A percentile compares a stretch with the other conserved stretches of the same genome.
phyloP scores from a whole-genome alignment of 2,329 filamentous ascomycete species.

The Fonsecaea pedrosoi region DNA sequence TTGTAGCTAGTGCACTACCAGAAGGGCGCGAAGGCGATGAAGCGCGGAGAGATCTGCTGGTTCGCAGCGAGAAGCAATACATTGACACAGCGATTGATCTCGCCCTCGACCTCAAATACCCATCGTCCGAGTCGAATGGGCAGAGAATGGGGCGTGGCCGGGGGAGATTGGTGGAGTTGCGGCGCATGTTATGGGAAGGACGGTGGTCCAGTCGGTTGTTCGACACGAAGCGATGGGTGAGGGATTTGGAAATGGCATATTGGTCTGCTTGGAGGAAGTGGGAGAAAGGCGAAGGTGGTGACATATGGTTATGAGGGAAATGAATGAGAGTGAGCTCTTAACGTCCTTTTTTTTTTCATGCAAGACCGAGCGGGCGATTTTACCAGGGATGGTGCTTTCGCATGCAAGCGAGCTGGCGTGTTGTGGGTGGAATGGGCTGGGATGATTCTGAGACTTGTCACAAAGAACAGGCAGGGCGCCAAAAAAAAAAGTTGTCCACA shows the following conservation, averaged over 20 bases:
- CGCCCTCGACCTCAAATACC: conserved; percentile 69
- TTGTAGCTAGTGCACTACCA: conserved; percentile 86
- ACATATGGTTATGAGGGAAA: conserved; percentile 74
- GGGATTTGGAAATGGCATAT: conserved; percentile 86
- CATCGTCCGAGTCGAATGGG: conserved; percentile 43
- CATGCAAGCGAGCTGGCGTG: neutral
- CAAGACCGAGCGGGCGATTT: neutral
- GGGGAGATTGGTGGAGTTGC: conserved; percentile 78
- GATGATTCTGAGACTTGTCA: neutral
- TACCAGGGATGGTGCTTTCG: neutral
- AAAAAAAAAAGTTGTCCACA: neutral
- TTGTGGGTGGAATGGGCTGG: neutral
- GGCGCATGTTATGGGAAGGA: conserved; percentile 79
- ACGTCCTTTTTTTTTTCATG: neutral
- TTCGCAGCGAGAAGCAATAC: conserved; percentile 78
- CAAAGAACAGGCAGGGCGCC: neutral
- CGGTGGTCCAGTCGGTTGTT: conserved; percentile 89
- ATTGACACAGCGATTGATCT: conserved; percentile 76
- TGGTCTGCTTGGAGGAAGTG: conserved; percentile 86
- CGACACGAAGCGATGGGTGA: conserved; percentile 88
- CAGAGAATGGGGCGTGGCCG: conserved; percentile 44
- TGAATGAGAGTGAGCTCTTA: neutral
- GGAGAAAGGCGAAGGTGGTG: conserved; percentile 84
- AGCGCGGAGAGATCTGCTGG: conserved; percentile 78
- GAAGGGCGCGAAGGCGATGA: conserved; percentile 69